Conservation (phyloP, 176 grass and related monocot genomes). For the Paspalum vaginatum region DNA sequence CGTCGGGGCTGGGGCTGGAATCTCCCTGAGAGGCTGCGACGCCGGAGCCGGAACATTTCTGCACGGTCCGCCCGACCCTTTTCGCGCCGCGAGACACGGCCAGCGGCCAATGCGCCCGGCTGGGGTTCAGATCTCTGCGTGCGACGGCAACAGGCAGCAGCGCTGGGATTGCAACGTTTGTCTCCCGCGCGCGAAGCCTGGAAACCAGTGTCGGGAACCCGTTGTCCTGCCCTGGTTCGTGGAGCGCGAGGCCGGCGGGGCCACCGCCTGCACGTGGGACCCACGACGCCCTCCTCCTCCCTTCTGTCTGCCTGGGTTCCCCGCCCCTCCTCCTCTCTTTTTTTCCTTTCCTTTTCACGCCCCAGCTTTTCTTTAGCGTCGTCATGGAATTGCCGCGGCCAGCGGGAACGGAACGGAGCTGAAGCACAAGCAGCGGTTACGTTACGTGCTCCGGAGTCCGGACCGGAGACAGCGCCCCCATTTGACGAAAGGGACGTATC, state of each 20-base stretch:
- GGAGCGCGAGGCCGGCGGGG: conserved; percentile 33
- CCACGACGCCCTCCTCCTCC: not conserved
- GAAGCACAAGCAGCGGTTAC: not conserved
- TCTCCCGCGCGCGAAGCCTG: not conserved
- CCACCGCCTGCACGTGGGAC: conserved; percentile 40
- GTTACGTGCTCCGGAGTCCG: not conserved
- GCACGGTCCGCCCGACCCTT: not conserved
- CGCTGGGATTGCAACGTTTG: conserved; percentile 14
- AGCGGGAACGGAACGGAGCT: not conserved
- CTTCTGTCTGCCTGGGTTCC: not conserved
- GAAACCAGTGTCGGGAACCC: no score
- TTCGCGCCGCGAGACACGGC: not conserved
- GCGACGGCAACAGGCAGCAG: not conserved
- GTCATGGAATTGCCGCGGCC: not conserved
- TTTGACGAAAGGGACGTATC: conserved; percentile 57
- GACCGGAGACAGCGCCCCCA: conserved; percentile 39
- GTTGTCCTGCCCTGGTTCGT: conserved; percentile 12
- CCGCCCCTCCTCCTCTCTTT: conserved; percentile 23
- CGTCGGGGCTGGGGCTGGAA: not conserved
- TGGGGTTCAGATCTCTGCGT: not conserved
- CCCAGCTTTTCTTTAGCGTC: conserved; percentile 22
- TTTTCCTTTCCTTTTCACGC: no score
- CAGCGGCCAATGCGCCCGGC: not conserved
- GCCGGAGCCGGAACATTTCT: not conserved
- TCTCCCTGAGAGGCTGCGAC: not conserved